Conservation (phyloP, 345 rosid genomes). For the Populus alba region DNA sequence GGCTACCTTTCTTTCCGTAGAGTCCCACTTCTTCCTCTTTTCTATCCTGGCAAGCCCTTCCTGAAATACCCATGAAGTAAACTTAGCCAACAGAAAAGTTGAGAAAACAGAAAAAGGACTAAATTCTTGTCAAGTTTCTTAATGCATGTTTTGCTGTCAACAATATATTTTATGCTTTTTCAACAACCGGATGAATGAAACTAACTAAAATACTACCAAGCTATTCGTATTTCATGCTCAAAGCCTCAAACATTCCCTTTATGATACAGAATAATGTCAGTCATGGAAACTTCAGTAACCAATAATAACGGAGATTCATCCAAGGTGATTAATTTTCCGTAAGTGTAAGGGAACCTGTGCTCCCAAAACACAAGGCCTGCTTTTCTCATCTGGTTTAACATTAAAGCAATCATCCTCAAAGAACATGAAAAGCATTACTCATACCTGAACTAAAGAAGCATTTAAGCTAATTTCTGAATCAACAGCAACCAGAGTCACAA, state of each 20-base stretch:
- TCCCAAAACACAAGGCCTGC: neutral
- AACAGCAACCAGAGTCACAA: constrained; percentile 66
- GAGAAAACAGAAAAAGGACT: neutral
- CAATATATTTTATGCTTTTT: too few relatives aligned
- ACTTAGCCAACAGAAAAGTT: neutral
- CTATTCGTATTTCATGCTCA: too few relatives aligned
- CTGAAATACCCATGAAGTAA: constrained; percentile 36
- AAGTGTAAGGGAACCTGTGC: neutral
- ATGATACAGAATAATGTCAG: too few relatives aligned
- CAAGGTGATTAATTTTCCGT: neutral
- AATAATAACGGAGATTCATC: neutral
- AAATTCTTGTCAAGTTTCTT: neutral
- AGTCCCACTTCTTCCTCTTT: constrained; percentile 76
- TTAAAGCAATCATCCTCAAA: neutral
- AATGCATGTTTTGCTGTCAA: too few relatives aligned
- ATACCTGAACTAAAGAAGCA: constrained; percentile 85
- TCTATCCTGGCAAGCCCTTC: constrained; percentile 93
- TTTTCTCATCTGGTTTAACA: neutral
- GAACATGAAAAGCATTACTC: neutral
- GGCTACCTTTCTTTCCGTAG: constrained; percentile 57
- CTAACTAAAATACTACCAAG: too few relatives aligned
- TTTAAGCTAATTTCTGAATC: constrained; percentile 81
- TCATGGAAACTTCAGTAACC: neutral
- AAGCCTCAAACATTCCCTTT: too few relatives aligned
- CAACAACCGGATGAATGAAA: too few relatives aligned